Percentiles rank a stretch among this genome's conserved stretches.
These are phyloP conservation scores for Lichtheimia hyalospora DNA, from an alignment of 371 early-diverging fungal genomes.

Conservation along the genomic window DNA sequence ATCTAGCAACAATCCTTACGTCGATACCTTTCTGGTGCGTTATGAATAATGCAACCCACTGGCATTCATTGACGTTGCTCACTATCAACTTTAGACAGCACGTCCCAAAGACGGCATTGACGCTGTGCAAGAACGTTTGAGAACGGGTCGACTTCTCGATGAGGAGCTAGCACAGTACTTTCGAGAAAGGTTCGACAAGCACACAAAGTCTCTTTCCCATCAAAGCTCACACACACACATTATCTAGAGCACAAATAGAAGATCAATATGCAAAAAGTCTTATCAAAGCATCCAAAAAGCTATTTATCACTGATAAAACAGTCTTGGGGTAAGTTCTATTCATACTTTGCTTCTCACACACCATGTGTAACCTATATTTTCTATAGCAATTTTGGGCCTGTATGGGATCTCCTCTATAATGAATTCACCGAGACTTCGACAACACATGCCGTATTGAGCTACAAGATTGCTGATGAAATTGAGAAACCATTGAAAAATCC, in stretches of 20 bases:
- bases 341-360: conserved; percentile 3
- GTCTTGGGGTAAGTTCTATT: conserved; percentile 39
- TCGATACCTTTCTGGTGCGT: conserved; percentile 7
- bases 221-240: neutral
- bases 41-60: neutral
- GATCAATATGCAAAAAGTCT: conserved; percentile 49
- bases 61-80: neutral
- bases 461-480: conserved; percentile 42
- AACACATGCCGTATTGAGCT: conserved; percentile 40
- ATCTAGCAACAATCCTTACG: neutral
- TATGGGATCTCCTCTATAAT: conserved; percentile 42
- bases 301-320: conserved; percentile 41
- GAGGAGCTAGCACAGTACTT: conserved; percentile 49
- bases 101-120: conserved; percentile 47
- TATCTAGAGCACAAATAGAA: conserved; percentile 43
- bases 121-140: conserved; percentile 37
- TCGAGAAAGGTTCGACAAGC: conserved; percentile 41
- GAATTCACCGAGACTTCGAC: conserved; percentile 46
- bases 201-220: neutral
- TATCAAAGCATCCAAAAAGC: conserved; percentile 45
- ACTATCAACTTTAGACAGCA: conserved; percentile 26
- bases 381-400: conserved; percentile 22
- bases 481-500: conserved; percentile 31
- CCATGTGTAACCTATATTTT: conserved; percentile 9
- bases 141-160: conserved; percentile 28